Evolutionary conservation across 2,329 filamentous ascomycete genomes (phyloP).

Genomic region (Colletotrichum simmondsii): DNA sequence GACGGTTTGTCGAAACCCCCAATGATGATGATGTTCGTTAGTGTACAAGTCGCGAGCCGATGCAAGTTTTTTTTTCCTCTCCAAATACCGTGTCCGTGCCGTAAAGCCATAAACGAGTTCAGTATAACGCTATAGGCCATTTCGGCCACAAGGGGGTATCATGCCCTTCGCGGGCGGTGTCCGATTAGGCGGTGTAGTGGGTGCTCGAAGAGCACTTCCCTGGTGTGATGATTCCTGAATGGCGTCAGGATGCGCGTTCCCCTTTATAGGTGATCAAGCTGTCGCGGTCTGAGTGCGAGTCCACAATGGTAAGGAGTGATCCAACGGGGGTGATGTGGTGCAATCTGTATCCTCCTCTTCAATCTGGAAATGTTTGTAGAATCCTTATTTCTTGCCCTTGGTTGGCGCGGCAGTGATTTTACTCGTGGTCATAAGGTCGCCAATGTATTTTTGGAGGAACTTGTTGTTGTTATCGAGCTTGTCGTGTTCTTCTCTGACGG

Average conservation of each 20-base stretch:
- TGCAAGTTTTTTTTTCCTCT: conserved; percentile 32
- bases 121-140: conserved; percentile 31
- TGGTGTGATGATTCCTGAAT: not conserved
- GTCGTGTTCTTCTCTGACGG: conserved; percentile 93
- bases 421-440: conserved; percentile 90
- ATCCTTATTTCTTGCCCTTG: conserved; percentile 63
- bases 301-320: not conserved
- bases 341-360: not conserved
- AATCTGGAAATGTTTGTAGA: too few species aligned
- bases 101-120: conserved; percentile 30
- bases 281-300: not conserved
- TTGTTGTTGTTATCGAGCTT: conserved; percentile 98
- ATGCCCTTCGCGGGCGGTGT: conserved; percentile 32
- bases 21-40: conserved; percentile 30
- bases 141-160: conserved; percentile 34
- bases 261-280: not conserved
- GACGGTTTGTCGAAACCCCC: conserved; percentile 27
- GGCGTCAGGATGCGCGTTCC: not conserved
- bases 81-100: conserved; percentile 32
- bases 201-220: conserved; percentile 2
- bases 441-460: conserved; percentile 97
- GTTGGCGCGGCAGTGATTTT: conserved; percentile 72
- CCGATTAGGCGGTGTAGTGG: conserved; percentile 29
- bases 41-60: conserved; percentile 33
- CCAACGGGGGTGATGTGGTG: not conserved